These are phyloP conservation scores for Citrus cavaleriei DNA, from an alignment of 345 rosid species.

Conservation along the genomic window DNA sequence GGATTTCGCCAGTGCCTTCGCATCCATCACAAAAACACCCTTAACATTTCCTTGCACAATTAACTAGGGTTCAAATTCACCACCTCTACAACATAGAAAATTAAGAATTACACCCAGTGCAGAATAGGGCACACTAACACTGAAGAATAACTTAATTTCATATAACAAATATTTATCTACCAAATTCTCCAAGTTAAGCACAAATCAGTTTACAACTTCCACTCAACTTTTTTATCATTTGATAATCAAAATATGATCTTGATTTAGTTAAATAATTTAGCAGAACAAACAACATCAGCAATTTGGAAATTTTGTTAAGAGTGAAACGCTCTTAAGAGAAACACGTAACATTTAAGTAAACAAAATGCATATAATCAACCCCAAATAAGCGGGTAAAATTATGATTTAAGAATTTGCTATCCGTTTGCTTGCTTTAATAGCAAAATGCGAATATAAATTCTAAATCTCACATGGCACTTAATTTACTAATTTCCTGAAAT, in stretches of 20 bases:
- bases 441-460: not conserved
- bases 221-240: not conserved
- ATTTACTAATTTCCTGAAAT: not conserved
- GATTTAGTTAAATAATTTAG: not conserved
- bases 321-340: not conserved
- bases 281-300: not conserved
- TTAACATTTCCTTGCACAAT: not conserved
- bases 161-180: not conserved
- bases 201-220: not conserved
- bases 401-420: not conserved
- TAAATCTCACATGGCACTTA: not conserved
- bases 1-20: conserved; percentile 75
- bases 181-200: not conserved
- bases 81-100: not conserved
- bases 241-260: not conserved
- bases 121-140: not conserved
- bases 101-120: not conserved
- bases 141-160: not conserved
- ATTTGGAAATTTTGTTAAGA: not conserved
- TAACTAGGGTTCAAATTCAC: not conserved
- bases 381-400: not conserved
- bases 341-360: not conserved
- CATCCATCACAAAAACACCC: conserved; percentile 41
- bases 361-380: not conserved
- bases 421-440: not conserved